These are phyloP conservation scores for Gaultheria prostrata DNA, from an alignment of 148 eudicot genomes.

Conservation along the genomic window DNA sequence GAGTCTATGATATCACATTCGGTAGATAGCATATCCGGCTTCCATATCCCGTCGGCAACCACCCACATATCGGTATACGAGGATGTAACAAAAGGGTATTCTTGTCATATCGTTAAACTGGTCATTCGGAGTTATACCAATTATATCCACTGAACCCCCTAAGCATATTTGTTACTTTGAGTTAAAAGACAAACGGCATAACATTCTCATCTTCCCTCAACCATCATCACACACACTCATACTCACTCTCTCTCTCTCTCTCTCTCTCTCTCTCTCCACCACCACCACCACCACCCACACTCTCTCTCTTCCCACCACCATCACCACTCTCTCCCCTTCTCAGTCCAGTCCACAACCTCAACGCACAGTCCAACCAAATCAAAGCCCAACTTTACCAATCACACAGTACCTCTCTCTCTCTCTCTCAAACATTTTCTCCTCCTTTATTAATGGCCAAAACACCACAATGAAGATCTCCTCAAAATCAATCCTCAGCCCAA, in stretches of 20 bases:
- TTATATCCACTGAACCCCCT: not conserved
- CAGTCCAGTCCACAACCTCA: not conserved
- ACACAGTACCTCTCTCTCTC: not conserved
- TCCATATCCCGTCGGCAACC: too few relatives aligned
- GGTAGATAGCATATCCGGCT: too few relatives aligned
- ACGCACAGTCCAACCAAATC: not conserved
- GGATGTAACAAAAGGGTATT: conserved; percentile 1
- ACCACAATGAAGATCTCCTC: conserved; percentile 55
- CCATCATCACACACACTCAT: not conserved
- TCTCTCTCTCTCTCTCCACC: not conserved
- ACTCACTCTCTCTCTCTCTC: not conserved
- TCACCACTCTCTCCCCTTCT: conserved; percentile 3
- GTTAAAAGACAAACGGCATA: conserved; percentile 30
- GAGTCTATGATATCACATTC: too few relatives aligned
- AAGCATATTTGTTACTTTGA: not conserved
- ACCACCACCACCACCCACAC: not conserved
- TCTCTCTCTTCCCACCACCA: not conserved
- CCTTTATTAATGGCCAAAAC: not conserved
- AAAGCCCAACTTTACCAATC: not conserved
- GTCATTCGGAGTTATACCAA: not conserved
- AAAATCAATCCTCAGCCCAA: conserved; percentile 56
- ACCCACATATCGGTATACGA: too few relatives aligned
- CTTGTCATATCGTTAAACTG: not conserved
- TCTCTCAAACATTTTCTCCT: not conserved
- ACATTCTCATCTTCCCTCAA: not conserved